Conservation (phyloP, 2,329 filamentous ascomycete species). For the Sporothrix variecibatus region DNA sequence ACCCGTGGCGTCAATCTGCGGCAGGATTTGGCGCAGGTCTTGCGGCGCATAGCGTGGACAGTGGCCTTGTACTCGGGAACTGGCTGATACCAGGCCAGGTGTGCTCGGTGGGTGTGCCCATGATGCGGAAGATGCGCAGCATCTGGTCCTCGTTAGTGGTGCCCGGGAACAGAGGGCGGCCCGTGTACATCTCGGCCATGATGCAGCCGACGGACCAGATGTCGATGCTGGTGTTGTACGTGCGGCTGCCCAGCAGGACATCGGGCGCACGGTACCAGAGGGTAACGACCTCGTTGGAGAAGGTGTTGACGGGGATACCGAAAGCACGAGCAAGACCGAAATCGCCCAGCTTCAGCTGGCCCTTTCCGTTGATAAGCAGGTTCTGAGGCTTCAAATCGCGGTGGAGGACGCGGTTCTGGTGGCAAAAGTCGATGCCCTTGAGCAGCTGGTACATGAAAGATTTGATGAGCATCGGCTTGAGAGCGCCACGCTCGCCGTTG, state of each 20-base stretch:
- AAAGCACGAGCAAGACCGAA: conserved; percentile 94
- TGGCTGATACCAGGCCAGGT: conserved; percentile 94
- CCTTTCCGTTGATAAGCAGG: conserved; percentile 89
- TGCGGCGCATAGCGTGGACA: conserved; percentile 92
- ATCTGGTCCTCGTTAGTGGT: conserved; percentile 99
- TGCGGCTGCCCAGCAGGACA: conserved; percentile 87
- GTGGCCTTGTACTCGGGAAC: conserved; percentile 96
- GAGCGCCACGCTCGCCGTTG: conserved; percentile 81
- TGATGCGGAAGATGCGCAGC: conserved; percentile 94
- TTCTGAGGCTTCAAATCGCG: conserved; percentile 97
- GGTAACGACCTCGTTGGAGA: conserved; percentile 96
- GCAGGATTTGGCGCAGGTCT: conserved; percentile 81
- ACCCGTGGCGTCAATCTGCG: conserved; percentile 83
- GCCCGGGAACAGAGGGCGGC: conserved; percentile 90
- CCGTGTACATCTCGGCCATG: conserved; percentile 99
- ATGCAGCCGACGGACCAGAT: conserved; percentile 99
- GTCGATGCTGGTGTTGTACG: conserved; percentile 99
- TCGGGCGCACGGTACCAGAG: conserved; percentile 97
- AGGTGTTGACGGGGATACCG: conserved; percentile 96
- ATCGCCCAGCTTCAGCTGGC: conserved; percentile 87
- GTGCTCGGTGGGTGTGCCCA: conserved; percentile 95
- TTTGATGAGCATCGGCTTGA: conserved; percentile 91
- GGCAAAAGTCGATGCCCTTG: conserved; percentile 94
- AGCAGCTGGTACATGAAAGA: conserved; percentile 99
- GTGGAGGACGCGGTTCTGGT: conserved; percentile 94